Evolutionary conservation across 2,329 filamentous ascomycete genomes (phyloP).

Genomic region (Fusarium incarnatum): DNA sequence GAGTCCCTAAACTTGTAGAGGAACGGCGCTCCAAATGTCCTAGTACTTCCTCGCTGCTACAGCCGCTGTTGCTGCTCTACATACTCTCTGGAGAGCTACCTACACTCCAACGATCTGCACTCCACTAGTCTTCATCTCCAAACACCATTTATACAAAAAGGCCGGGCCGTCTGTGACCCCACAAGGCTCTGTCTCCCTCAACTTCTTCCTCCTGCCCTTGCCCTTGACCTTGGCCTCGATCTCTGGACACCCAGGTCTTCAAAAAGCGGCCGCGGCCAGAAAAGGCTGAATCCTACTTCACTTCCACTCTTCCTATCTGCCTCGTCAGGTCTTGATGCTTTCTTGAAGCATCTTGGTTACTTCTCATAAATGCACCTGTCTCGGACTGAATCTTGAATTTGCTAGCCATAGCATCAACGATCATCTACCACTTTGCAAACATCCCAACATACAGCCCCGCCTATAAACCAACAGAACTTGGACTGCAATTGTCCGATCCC

Average conservation of each 20-base stretch:
- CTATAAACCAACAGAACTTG: slow-evolving; percentile 35
- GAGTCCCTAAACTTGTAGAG: slow-evolving; percentile 41
- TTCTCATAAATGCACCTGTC: slow-evolving; percentile 47
- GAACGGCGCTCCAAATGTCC: slow-evolving; percentile 38
- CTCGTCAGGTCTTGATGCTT: slow-evolving; percentile 36
- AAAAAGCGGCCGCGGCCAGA: slow-evolving; percentile 47
- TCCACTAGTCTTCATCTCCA: slow-evolving; percentile 46
- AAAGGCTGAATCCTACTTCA: slow-evolving; percentile 46
- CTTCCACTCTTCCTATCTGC: slow-evolving; percentile 40
- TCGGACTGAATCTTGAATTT: slow-evolving; percentile 36
- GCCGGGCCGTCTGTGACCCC: slow-evolving; percentile 42
- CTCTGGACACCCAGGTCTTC: slow-evolving; percentile 37
- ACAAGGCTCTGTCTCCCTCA: slow-evolving; percentile 45
- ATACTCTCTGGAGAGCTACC: slow-evolving; percentile 20
- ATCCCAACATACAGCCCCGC: slow-evolving; percentile 32
- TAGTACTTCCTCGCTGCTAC: slow-evolving; percentile 30
- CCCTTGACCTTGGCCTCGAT: slow-evolving; percentile 30
- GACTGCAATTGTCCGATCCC: slow-evolving; percentile 41
- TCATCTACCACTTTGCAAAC: slow-evolving; percentile 27
- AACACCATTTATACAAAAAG: slow-evolving; percentile 47
- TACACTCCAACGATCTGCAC: slow-evolving; percentile 44
- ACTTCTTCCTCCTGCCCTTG: slow-evolving; percentile 35
- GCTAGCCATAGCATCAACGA: slow-evolving; percentile 32
- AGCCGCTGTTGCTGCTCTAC: background rate
- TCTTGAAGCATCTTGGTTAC: slow-evolving; percentile 28